Base-by-base conservation (phyloP, 108 stramenopile species). In the Hondaea fermentalgiana region DNA sequence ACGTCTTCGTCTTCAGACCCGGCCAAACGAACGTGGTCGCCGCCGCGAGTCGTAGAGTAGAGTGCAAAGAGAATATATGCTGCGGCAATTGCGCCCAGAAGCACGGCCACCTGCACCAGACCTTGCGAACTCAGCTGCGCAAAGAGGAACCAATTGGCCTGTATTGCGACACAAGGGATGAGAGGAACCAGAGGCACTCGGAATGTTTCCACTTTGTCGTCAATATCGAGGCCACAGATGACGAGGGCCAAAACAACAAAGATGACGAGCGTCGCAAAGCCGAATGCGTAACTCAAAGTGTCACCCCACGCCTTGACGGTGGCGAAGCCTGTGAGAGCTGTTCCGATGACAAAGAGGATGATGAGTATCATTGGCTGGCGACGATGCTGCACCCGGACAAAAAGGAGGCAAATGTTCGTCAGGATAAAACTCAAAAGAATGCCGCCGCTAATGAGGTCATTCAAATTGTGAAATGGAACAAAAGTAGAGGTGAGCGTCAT, bases 381-480 rank as follows among this genome's bases (percentile, higher is more conserved):
- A 12, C 49, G 23, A 23, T 83, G 45, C 3, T 28, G 49, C n/a
- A 47, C 51, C 1, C 76, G 76, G 19, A 83, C 49, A 12, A 83
- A 3, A 12, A 83, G 45, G 10, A 83, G 45, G 4, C 49, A n/a
- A 0, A 23, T 28, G 28, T 83, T 83, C 19, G 76, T 53, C 19
- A 83, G 76, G 51, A 53, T 83, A 28, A 83, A 83, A 17, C 49
- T 53, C 10, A 83, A 23, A 14, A 83, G 51, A 45, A 83, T 83
- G 19, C 76, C 76, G n/a, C 76, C 76, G 28, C 76, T 83, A 35
- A 83, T 83, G 76, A 83, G 76, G 16, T 83, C 76, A 45, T 53
- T 83, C 12, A 83, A 45, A 3, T 83, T 83, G 76, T 83, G 76
- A 23, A 83, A 83, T 47, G 76, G 76, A 12, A 83, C 5, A 53